These are phyloP conservation scores for Globisporangium yorkense DNA, from an alignment of 352 stramenopile genomes.

Conservation along the genomic window DNA sequence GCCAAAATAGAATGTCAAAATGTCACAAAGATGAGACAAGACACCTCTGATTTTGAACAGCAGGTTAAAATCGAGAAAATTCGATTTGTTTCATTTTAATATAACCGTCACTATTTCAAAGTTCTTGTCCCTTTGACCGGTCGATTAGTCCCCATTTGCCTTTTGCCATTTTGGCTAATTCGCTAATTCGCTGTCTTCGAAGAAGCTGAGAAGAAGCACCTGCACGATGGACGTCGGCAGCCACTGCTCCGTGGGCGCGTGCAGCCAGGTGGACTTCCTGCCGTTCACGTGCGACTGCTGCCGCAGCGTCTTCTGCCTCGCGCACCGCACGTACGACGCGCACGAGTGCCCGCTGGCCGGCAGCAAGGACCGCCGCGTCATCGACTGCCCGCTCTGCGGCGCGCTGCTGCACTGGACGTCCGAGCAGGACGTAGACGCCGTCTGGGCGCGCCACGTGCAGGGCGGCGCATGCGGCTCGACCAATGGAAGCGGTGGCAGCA, in stretches of 20 bases:
- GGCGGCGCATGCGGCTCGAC: conserved; percentile 34
- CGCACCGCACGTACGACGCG: conserved; percentile 72
- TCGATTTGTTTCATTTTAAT: too few species aligned
- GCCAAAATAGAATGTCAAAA: too few species aligned
- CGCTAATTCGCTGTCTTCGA: too few species aligned
- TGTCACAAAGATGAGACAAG: too few species aligned
- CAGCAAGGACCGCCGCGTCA: conserved; percentile 57
- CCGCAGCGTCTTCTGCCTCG: conserved; percentile 72
- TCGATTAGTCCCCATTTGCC: too few species aligned
- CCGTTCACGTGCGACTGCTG: conserved; percentile 86
- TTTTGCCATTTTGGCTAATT: too few species aligned
- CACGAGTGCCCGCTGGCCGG: conserved; percentile 65
- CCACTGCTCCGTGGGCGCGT: conserved; percentile 61
- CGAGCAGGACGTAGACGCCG: conserved; percentile 66
- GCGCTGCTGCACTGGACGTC: conserved; percentile 61
- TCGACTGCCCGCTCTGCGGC: conserved; percentile 55
- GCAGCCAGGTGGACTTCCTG: conserved; percentile 79
- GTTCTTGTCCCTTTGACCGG: too few species aligned
- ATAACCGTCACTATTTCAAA: too few species aligned
- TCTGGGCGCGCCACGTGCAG: conserved; percentile 70
- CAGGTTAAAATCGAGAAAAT: too few species aligned
- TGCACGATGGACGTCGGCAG: conserved; percentile 59
- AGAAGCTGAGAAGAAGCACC: neutral
- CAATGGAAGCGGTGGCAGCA: neutral
- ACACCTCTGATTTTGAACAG: too few species aligned